These are phyloP conservation scores for Nicotiana paniculata DNA, from an alignment of 257 asterid species.

Conservation along the genomic window DNA sequence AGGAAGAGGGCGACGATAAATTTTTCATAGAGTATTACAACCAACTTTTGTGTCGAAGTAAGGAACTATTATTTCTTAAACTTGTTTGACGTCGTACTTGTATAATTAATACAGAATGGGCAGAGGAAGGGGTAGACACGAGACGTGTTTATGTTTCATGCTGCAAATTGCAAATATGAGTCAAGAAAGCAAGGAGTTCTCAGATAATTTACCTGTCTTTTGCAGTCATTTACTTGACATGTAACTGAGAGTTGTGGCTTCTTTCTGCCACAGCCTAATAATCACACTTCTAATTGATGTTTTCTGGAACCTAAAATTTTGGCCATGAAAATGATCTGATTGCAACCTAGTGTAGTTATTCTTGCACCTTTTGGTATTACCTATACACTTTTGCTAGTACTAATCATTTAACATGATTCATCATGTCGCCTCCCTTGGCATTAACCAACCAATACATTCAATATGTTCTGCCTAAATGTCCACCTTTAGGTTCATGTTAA, in stretches of 20 bases:
- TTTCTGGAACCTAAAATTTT: background rate
- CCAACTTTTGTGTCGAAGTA: background rate
- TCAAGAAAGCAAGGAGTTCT: background rate
- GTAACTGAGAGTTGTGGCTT: background rate
- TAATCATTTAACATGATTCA: background rate
- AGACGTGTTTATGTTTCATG: background rate
- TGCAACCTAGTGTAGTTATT: background rate
- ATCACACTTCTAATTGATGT: background rate
- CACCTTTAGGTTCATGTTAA: background rate
- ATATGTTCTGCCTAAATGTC: background rate
- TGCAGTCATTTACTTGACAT: background rate
- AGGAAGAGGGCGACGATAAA: slow-evolving; percentile 22
- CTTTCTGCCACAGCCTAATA: background rate
- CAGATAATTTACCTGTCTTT: background rate
- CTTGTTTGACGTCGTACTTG: background rate
- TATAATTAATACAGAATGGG: background rate
- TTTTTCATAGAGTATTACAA: background rate
- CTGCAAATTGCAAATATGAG: background rate
- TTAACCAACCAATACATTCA: background rate
- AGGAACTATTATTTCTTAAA: background rate
- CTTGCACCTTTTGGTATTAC: no score
- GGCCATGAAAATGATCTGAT: background rate
- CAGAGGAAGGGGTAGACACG: background rate
- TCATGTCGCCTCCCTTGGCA: background rate
- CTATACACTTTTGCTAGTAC: background rate